A percentile compares a stretch with the other conserved stretches of the same genome.
phyloP scores from a whole-genome alignment of 2,329 filamentous ascomycete species.

The Claviceps arundinis region DNA sequence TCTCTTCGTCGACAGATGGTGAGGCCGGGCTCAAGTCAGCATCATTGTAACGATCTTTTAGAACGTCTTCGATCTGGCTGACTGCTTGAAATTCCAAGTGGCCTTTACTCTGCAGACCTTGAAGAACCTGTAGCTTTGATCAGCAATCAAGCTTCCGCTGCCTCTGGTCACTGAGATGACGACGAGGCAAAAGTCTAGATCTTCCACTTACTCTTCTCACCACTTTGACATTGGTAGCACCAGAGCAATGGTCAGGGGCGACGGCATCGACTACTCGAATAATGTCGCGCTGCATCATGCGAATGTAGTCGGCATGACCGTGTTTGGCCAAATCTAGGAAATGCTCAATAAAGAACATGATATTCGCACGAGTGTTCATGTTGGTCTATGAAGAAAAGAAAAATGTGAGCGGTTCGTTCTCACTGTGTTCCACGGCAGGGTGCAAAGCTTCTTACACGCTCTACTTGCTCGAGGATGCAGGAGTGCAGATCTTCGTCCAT shows the following conservation, averaged over 20 bases:
- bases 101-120: conserved; percentile 53
- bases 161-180: no score
- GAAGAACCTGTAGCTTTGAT: conserved; percentile 42
- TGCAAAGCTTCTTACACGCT: conserved; percentile 43
- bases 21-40: conserved; percentile 41
- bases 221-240: conserved; percentile 87
- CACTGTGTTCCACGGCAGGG: neutral
- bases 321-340: conserved; percentile 78
- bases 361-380: conserved; percentile 95
- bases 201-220: conserved; percentile 54
- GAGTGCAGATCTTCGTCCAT: conserved; percentile 96
- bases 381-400: conserved; percentile 45
- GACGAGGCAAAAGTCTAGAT: neutral
- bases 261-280: conserved; percentile 84
- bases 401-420: neutral
- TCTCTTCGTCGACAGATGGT: conserved; percentile 30
- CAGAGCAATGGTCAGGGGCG: conserved; percentile 71
- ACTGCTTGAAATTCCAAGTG: conserved; percentile 67
- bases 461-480: conserved; percentile 91
- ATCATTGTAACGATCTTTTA: conserved; percentile 62
- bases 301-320: conserved; percentile 66
- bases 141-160: neutral
- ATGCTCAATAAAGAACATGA: conserved; percentile 97
- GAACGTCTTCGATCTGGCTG: conserved; percentile 65
- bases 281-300: conserved; percentile 93